Percentiles rank a stretch among this genome's conserved stretches.
Conservation (phyloP, 1,139 yeast genomes). For the Yarrowia galli region DNA sequence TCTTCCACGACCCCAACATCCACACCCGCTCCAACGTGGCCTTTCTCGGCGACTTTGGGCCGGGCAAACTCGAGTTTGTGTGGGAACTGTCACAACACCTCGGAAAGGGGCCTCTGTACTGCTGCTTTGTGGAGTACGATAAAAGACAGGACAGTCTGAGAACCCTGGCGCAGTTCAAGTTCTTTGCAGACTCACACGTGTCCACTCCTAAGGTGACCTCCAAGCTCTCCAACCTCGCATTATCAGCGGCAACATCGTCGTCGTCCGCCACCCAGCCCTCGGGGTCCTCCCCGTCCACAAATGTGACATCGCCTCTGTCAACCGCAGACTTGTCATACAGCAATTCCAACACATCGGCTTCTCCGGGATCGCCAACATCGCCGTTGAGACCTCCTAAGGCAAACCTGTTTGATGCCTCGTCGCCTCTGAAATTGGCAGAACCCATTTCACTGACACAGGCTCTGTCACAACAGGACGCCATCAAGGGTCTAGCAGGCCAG, state of each 20-base stretch:
- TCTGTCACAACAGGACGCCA: slow-evolving; percentile 41
- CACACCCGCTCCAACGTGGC: slow-evolving; percentile 53
- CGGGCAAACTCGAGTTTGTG: slow-evolving; percentile 45
- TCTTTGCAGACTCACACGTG: slow-evolving; percentile 42
- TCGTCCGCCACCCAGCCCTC: background rate
- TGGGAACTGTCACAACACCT: slow-evolving; percentile 46
- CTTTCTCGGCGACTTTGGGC: slow-evolving; percentile 50
- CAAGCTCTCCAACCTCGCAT: background rate
- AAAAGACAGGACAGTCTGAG: slow-evolving; percentile 51
- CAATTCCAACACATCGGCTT: background rate
- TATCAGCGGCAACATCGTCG: background rate
- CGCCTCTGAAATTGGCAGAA: background rate
- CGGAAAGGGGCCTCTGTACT: slow-evolving; percentile 20
- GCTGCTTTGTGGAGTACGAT: slow-evolving; percentile 53
- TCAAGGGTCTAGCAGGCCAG: slow-evolving; percentile 13
- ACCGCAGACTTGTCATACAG: background rate
- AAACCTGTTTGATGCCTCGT: background rate
- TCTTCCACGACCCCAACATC: slow-evolving; percentile 54
- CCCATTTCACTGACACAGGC: slow-evolving; percentile 37
- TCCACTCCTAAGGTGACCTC: background rate
- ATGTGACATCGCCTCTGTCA: background rate
- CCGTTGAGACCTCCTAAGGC: slow-evolving; percentile 10
- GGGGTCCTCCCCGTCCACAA: slow-evolving; percentile 1
- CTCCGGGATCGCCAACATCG: slow-evolving; percentile 31
- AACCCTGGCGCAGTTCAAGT: slow-evolving; percentile 49